phyloP scores from a whole-genome alignment of 176 grass and related monocot genomes.

The Avena sativa region DNA sequence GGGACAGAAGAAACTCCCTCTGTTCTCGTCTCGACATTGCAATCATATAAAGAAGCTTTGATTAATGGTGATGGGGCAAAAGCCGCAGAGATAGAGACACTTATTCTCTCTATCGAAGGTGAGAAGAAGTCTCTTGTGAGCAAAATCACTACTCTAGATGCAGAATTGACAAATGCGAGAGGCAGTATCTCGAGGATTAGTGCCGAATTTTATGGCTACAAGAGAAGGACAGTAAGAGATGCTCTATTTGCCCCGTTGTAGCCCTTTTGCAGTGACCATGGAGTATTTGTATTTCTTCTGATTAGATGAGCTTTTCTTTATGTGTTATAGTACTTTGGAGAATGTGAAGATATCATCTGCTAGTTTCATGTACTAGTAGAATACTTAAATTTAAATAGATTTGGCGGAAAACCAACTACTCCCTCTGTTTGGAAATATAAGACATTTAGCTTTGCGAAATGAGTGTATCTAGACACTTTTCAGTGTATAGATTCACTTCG shows the following conservation, averaged over 20 bases:
- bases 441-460: no score
- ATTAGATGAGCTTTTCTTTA: not conserved
- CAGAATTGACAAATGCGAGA: not conserved
- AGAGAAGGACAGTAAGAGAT: not conserved
- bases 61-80: not conserved
- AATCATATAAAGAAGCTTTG: not conserved
- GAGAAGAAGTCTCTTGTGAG: conserved; percentile 54
- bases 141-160: conserved; percentile 60
- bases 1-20: not conserved
- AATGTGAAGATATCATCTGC: not conserved
- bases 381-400: no score
- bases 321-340: not conserved
- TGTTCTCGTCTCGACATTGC: not conserved
- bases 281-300: not conserved
- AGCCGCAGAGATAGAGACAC: not conserved
- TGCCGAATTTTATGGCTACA: not conserved
- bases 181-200: not conserved
- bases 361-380: not conserved
- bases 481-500: no score
- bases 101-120: conserved; percentile 28
- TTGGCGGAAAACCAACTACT: no score
- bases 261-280: not conserved
- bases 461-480: no score
- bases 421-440: no score
- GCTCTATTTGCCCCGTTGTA: not conserved